These are phyloP conservation scores for Chaetomium strumarium DNA, from an alignment of 2,329 filamentous ascomycete species.

Conservation along the genomic window DNA sequence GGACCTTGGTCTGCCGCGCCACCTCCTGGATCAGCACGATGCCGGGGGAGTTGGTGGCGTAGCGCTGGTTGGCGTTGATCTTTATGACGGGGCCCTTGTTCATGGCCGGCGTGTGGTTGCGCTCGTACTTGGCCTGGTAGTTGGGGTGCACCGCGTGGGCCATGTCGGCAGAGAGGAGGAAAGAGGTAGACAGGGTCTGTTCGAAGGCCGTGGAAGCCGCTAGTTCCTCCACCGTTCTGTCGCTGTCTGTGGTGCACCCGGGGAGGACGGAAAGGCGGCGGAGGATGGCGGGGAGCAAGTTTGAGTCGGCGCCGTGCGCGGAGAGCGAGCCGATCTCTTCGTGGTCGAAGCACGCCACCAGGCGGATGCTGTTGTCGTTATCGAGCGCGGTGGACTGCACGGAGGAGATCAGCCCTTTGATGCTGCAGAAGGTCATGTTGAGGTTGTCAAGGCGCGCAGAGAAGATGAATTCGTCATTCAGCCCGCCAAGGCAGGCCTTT, in stretches of 20 bases:
- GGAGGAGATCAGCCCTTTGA: conserved; percentile 78
- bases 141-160: conserved; percentile 95
- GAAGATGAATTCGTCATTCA: conserved; percentile 93
- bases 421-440: conserved; percentile 91
- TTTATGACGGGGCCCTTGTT: conserved; percentile 97
- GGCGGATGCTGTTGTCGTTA: conserved; percentile 72
- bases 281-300: conserved; percentile 80
- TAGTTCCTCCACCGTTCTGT: conserved; percentile 34
- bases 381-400: conserved; percentile 60
- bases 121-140: conserved; percentile 86
- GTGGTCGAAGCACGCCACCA: conserved; percentile 95
- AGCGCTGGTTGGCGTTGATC: conserved; percentile 94
- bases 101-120: conserved; percentile 85
- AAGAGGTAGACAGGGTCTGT: conserved; percentile 83
- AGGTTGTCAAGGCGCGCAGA: conserved; percentile 94
- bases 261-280: conserved; percentile 79
- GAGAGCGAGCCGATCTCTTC: conserved; percentile 93
- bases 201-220: conserved; percentile 72
- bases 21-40: conserved; percentile 89
- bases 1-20: conserved; percentile 67
- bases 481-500: conserved; percentile 77
- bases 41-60: conserved; percentile 92
- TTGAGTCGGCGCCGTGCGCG: conserved; percentile 89
- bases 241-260: conserved; percentile 41
- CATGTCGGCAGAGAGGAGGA: conserved; percentile 96